Base-by-base conservation (phyloP, 2,329 filamentous ascomycete species). In the Stagonosporopsis chrysanthemi region DNA sequence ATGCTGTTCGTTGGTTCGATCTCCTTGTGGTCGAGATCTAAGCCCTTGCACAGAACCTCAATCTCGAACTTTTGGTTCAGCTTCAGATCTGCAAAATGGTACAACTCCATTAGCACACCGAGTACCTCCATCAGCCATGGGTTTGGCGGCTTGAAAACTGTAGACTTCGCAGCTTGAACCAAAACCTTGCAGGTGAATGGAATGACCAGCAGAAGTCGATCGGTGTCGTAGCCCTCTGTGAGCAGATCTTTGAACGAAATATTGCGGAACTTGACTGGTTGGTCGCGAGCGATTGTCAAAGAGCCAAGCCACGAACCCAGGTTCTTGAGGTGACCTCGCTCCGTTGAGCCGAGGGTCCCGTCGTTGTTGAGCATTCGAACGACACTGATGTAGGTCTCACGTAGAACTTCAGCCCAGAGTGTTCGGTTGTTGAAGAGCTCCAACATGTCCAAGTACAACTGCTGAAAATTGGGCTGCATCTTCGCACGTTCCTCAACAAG, bases 31-130 rank as follows among this genome's bases (percentile, higher is more conserved):
- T 98, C 92, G n/a, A 98, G 82, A 52, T 89, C 89, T 15, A 99
- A 81, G 12, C 93, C 93, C 73, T 96, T 96, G 81, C 93, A 99
- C 23, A 99, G 84, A 24, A 99, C 93, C 77, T 99, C 95, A 56
- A 99, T 98, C 76, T 99, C 95, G 68, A 99, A 99, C 70, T 98
- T 99, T 48, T 97, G 88, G 66, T 98, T 98, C 35, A 99, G 85
- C 75, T 98, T 98, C 53, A 99, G 81, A 67, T 97, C 94, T 14
- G 91, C 92, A 69, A 90, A 90, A 70, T 97, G 90, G 71, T 99
- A 99, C 4, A 99, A 83, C 72, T 99, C 96, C 68, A 97, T 91
- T 33, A 99, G 83, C 7, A 98, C 82, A 62, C 91, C 86, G 52
- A 99, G 87, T 51, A 99, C 95, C 69, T 99, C 95, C 90, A 97